These are phyloP conservation scores for Fusarium globosum DNA, from an alignment of 2,329 filamentous ascomycete genomes.

Conservation along the genomic window DNA sequence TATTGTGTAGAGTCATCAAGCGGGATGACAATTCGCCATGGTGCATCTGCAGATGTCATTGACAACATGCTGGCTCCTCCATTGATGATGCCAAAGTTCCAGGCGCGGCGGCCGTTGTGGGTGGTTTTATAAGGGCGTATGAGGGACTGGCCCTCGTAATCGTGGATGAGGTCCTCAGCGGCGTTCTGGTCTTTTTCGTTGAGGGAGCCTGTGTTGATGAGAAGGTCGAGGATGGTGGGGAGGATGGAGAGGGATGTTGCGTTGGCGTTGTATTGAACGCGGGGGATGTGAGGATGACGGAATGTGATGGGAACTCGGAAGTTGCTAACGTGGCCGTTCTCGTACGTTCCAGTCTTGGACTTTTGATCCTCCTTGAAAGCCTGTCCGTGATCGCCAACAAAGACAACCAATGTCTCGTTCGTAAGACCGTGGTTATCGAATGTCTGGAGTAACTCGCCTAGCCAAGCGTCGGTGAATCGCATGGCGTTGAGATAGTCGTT, in stretches of 20 bases:
- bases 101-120: slow-evolving; percentile 44
- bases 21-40: slow-evolving; percentile 49
- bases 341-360: slow-evolving; percentile 48
- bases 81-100: slow-evolving; percentile 52
- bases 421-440: slow-evolving; percentile 49
- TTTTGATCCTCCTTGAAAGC: slow-evolving; percentile 49
- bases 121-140: slow-evolving; percentile 44
- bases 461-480: slow-evolving; percentile 49
- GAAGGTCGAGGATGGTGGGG: slow-evolving; percentile 51
- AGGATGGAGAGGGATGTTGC: slow-evolving; percentile 49
- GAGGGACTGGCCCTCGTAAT: slow-evolving; percentile 52
- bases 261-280: slow-evolving; percentile 47
- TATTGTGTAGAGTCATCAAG: slow-evolving; percentile 48
- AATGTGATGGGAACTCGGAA: slow-evolving; percentile 50
- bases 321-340: slow-evolving; percentile 49
- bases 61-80: slow-evolving; percentile 49
- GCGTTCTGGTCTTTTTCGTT: slow-evolving; percentile 40
- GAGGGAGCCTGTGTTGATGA: slow-evolving; percentile 49
- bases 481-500: slow-evolving; percentile 50
- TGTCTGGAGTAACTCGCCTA: slow-evolving; percentile 47
- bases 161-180: slow-evolving; percentile 45
- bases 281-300: slow-evolving; percentile 49
- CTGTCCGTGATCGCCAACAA: slow-evolving; percentile 51
- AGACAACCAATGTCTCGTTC: slow-evolving; percentile 50
- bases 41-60: slow-evolving; percentile 47